A percentile compares a stretch with the other conserved stretches of the same genome.
Conservation (phyloP, 768 basidiomycete species). For the Tulasnella calospora region DNA sequence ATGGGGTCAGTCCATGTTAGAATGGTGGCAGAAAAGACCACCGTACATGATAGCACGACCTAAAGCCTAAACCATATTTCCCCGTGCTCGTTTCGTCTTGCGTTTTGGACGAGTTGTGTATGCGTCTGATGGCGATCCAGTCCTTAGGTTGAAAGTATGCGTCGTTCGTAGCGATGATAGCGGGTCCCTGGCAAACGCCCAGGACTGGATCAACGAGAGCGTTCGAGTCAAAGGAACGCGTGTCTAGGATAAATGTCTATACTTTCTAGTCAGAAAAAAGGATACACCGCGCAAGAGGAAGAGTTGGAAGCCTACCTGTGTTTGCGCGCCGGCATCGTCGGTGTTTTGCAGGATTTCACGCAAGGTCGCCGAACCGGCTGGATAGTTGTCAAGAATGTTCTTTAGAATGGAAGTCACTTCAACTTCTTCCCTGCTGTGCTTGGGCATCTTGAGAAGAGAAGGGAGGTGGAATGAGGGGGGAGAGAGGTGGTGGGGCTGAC, state of each 20-base stretch:
- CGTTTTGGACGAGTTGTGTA: constrained; percentile 10
- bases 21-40: not conserved
- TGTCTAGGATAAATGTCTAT: constrained; percentile 2
- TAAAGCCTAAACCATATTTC: constrained; percentile 14
- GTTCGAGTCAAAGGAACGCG: not conserved
- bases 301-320: not conserved
- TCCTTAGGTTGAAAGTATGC: not conserved
- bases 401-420: not conserved
- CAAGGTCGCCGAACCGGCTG: constrained; percentile 9
- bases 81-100: constrained; percentile 14
- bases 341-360: not conserved
- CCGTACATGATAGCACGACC: constrained; percentile 16
- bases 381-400: constrained; percentile 20
- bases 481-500: not conserved
- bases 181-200: constrained; percentile 18
- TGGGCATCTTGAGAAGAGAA: not conserved
- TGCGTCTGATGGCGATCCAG: constrained; percentile 5
- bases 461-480: not conserved
- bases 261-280: not conserved
- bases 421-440: not conserved
- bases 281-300: not conserved
- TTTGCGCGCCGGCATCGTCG: not conserved
- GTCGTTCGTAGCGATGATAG: constrained; percentile 7
- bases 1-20: not conserved
- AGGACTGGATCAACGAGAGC: constrained; percentile 13